Percentiles rank a stretch among this genome's conserved stretches.
Conservation (phyloP, 371 early-diverging fungal genomes). For the Zancudomyces culisetae region DNA sequence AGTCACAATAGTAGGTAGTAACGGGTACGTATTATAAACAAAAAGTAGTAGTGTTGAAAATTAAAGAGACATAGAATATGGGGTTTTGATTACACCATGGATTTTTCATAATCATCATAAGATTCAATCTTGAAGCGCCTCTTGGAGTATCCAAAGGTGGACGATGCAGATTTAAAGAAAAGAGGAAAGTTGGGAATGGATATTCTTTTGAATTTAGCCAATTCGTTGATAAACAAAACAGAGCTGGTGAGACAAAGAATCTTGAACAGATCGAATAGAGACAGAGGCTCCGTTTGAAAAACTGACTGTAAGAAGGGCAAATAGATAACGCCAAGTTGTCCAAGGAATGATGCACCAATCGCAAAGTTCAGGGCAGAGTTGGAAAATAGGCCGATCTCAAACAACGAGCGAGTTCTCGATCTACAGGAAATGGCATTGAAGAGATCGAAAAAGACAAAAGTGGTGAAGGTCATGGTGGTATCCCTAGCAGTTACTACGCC, state of each 20-base stretch:
- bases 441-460: slow-evolving; percentile 90
- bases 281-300: slow-evolving; percentile 76
- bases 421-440: slow-evolving; percentile 86
- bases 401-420: slow-evolving; percentile 63
- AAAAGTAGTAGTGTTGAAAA: too few relatives aligned
- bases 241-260: slow-evolving; percentile 34
- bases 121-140: background rate
- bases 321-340: slow-evolving; percentile 76
- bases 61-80: too few relatives aligned
- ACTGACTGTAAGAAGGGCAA: slow-evolving; percentile 74
- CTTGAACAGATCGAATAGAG: slow-evolving; percentile 42
- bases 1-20: too few relatives aligned
- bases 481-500: slow-evolving; percentile 54
- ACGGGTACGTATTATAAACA: too few relatives aligned
- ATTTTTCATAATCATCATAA: background rate
- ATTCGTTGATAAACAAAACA: slow-evolving; percentile 1
- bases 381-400: slow-evolving; percentile 53
- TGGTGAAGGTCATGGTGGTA: slow-evolving; percentile 93
- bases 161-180: background rate
- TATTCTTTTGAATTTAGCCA: background rate
- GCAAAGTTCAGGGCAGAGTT: slow-evolving; percentile 79
- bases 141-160: background rate
- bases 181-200: background rate
- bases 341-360: slow-evolving; percentile 55
- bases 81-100: background rate